These are phyloP conservation scores for Neofusicoccum cordaticola DNA, from an alignment of 2,329 filamentous ascomycete genomes.

Conservation along the genomic window DNA sequence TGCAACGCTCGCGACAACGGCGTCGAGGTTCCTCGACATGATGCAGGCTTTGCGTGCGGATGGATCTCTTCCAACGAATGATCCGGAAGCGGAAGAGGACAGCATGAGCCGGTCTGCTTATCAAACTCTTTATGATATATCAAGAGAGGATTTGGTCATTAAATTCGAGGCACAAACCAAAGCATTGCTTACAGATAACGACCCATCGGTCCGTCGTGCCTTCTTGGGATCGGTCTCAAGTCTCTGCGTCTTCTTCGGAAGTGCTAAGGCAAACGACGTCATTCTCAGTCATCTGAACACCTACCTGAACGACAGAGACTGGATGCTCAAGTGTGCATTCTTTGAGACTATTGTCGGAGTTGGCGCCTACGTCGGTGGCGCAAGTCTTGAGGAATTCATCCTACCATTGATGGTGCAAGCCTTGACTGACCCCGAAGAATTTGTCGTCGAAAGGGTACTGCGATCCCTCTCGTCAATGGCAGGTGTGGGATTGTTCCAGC, in stretches of 20 bases:
- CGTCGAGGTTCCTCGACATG: constrained; percentile 82
- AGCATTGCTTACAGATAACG: constrained; percentile 78
- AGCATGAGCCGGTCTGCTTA: constrained; percentile 67
- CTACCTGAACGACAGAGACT: constrained; percentile 93
- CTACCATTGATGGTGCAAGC: constrained; percentile 94
- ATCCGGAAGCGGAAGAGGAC: constrained; percentile 76
- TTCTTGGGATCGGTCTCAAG: constrained; percentile 90
- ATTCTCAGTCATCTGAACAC: constrained; percentile 94
- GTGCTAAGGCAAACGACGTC: constrained; percentile 90
- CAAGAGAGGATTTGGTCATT: constrained; percentile 76
- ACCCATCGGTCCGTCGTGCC: constrained; percentile 81
- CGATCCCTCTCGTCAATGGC: constrained; percentile 87
- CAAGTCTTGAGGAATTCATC: constrained; percentile 90
- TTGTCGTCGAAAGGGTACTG: constrained; percentile 86
- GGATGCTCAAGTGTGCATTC: constrained; percentile 94
- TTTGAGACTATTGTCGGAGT: constrained; percentile 95
- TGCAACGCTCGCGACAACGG: constrained; percentile 81
- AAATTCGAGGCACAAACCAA: constrained; percentile 88
- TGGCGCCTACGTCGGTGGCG: constrained; percentile 83
- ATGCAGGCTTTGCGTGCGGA: constrained; percentile 83
- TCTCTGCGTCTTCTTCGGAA: constrained; percentile 92
- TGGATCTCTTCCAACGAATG: constrained; percentile 71
- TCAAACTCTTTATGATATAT: constrained; percentile 81
- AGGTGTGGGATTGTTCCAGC: constrained; percentile 80
- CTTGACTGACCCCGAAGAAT: constrained; percentile 87